A percentile compares a stretch with the other conserved stretches of the same genome.
Conservation (phyloP, 176 grass and related monocot genomes). For the Saccharum officinarum region DNA sequence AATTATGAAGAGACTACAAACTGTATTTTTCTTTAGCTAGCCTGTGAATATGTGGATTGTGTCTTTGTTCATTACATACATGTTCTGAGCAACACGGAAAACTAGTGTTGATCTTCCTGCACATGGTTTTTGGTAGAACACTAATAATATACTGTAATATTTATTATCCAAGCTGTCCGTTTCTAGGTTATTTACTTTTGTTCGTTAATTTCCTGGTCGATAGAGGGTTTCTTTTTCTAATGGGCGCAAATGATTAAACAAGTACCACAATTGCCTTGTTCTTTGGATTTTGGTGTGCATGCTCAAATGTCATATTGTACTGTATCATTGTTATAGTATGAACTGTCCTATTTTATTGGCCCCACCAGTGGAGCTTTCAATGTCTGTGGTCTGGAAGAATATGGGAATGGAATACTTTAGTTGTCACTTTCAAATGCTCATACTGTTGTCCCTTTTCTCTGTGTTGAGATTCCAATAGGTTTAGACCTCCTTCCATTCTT, state of each 20-base stretch:
- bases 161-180: constrained; percentile 3
- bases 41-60: neutral
- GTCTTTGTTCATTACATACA: neutral
- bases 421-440: constrained; percentile 1
- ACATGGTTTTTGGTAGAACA: neutral
- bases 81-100: neutral
- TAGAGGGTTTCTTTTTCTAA: constrained; percentile 13
- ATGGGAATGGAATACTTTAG: constrained; percentile 14
- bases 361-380: constrained; percentile 3
- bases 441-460: neutral
- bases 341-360: neutral
- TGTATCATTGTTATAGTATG: constrained; percentile 1
- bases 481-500: neutral
- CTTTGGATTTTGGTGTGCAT: neutral
- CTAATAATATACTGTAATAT: neutral
- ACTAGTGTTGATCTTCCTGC: constrained; percentile 13
- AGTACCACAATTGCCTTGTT: neutral
- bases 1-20: neutral
- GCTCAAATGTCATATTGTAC: neutral
- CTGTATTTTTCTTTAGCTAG: neutral
- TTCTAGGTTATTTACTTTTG: neutral
- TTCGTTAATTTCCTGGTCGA: constrained; percentile 25
- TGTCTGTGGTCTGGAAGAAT: constrained; percentile 25
- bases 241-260: neutral
- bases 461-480: neutral